phyloP scores from a whole-genome alignment of 805 yeast species.

The Nakazawaea wickerhamii region DNA sequence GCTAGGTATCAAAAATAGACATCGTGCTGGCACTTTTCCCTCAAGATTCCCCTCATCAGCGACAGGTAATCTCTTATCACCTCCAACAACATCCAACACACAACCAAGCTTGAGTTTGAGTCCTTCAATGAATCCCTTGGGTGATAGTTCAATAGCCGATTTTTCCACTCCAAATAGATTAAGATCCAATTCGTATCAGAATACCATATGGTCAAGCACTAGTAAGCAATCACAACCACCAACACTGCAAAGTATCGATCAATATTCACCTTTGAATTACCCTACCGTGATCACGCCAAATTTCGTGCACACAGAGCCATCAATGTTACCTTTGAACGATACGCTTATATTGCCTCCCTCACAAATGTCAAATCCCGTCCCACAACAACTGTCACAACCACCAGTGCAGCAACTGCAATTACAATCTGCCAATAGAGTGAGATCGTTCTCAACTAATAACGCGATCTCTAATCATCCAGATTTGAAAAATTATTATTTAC shows the following conservation, averaged over 20 bases:
- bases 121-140: slow-evolving; percentile 23
- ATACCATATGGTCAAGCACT: slow-evolving; percentile 59
- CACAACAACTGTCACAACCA: slow-evolving; percentile 8
- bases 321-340: slow-evolving; percentile 1
- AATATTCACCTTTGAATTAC: slow-evolving; percentile 4
- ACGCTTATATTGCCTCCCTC: slow-evolving; percentile 2
- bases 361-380: slow-evolving; percentile 14
- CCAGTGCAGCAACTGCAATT: slow-evolving; percentile 17
- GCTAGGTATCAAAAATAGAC: slow-evolving; percentile 46
- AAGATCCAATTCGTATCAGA: slow-evolving; percentile 51
- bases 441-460: slow-evolving; percentile 46
- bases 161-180: slow-evolving; percentile 28
- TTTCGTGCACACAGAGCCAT: slow-evolving; percentile 5
- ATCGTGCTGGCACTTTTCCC: slow-evolving; percentile 78
- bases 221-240: slow-evolving; percentile 1
- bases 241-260: slow-evolving; percentile 1
- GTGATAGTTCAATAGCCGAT: slow-evolving; percentile 10
- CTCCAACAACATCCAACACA: slow-evolving; percentile 13
- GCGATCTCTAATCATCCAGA: slow-evolving; percentile 23
- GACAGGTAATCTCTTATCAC: slow-evolving; percentile 14
- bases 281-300: slow-evolving; percentile 10
- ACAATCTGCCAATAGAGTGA: slow-evolving; percentile 28
- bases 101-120: slow-evolving; percentile 18
- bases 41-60: slow-evolving; percentile 41
- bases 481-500: slow-evolving; percentile 36